These are phyloP conservation scores for Scedosporium minutisporum DNA, from an alignment of 2,329 filamentous ascomycete species.

Conservation along the genomic window DNA sequence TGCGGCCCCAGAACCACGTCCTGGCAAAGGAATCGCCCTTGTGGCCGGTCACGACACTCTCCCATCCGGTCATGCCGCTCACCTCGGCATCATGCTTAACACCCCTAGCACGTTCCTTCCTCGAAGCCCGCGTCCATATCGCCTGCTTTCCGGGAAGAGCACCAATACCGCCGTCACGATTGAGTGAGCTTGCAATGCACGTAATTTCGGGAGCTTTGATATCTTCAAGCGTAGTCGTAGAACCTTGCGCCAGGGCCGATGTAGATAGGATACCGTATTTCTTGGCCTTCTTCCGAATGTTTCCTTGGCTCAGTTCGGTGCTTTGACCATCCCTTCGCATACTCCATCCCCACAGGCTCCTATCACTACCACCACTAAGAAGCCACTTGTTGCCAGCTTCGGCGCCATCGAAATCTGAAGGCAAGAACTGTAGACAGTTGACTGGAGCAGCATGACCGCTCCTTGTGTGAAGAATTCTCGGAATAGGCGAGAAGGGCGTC, in stretches of 20 bases:
- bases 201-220: conserved; percentile 89
- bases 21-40: conserved; percentile 73
- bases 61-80: conserved; percentile 82
- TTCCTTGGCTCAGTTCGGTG: conserved; percentile 84
- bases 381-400: conserved; percentile 90
- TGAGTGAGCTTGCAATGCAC: conserved; percentile 81
- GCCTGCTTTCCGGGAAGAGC: conserved; percentile 66
- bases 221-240: conserved; percentile 56
- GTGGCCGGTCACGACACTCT: conserved; percentile 91
- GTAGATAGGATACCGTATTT: conserved; percentile 66
- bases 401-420: conserved; percentile 78
- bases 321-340: conserved; percentile 89
- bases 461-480: conserved; percentile 73
- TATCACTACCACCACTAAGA: conserved; percentile 77
- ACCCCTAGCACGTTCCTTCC: conserved; percentile 6
- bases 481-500: conserved; percentile 77
- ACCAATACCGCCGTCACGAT: conserved; percentile 90
- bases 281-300: conserved; percentile 78
- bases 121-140: conserved; percentile 64
- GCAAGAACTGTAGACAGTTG: conserved; percentile 73
- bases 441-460: conserved; percentile 85
- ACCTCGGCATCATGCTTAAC: conserved; percentile 50
- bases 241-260: conserved; percentile 46
- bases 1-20: conserved; percentile 98
- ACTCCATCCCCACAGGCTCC: conserved; percentile 95